Percentiles rank a stretch among this genome's conserved stretches.
These are phyloP conservation scores for Calonectria crousiana DNA, from an alignment of 2,329 filamentous ascomycete species.

Conservation along the genomic window DNA sequence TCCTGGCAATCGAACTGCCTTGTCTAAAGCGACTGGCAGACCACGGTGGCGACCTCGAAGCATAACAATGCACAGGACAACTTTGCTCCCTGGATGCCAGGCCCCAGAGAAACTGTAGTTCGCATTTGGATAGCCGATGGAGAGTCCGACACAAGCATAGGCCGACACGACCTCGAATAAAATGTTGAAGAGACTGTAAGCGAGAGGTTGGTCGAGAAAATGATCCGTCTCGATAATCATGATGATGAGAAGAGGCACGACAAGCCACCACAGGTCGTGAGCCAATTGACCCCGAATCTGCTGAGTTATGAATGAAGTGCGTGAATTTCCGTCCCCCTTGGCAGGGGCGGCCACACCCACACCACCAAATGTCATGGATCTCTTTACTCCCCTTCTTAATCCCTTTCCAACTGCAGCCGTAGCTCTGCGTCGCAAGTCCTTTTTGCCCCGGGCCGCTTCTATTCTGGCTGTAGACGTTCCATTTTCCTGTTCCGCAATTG, in stretches of 20 bases:
- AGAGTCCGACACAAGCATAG: slow-evolving; percentile 73
- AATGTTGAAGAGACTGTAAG: slow-evolving; percentile 71
- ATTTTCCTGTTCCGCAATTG: slow-evolving; percentile 38
- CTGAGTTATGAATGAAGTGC: slow-evolving; percentile 62
- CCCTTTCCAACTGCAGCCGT: slow-evolving; percentile 35
- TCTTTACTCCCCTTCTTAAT: slow-evolving; percentile 52
- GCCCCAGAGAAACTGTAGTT: slow-evolving; percentile 68
- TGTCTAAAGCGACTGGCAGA: slow-evolving; percentile 67
- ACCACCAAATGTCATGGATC: slow-evolving; percentile 57
- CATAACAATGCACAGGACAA: slow-evolving; percentile 70
- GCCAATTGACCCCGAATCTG: slow-evolving; percentile 75
- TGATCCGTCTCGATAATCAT: slow-evolving; percentile 70
- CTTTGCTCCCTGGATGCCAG: slow-evolving; percentile 67
- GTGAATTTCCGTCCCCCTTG: slow-evolving; percentile 49
- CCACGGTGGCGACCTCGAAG: slow-evolving; percentile 68
- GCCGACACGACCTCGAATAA: slow-evolving; percentile 69
- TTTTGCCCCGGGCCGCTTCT: slow-evolving; percentile 43
- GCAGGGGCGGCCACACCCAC: slow-evolving; percentile 54
- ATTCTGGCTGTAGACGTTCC: slow-evolving; percentile 37
- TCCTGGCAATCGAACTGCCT: slow-evolving; percentile 61
- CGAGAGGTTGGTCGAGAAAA: slow-evolving; percentile 63
- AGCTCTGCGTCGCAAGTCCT: slow-evolving; percentile 34
- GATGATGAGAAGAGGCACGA: slow-evolving; percentile 70
- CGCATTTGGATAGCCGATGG: slow-evolving; percentile 65
- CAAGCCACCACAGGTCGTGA: slow-evolving; percentile 76